Conservation (phyloP, 441 rosid genomes). For the Adansonia rubrostipa region DNA sequence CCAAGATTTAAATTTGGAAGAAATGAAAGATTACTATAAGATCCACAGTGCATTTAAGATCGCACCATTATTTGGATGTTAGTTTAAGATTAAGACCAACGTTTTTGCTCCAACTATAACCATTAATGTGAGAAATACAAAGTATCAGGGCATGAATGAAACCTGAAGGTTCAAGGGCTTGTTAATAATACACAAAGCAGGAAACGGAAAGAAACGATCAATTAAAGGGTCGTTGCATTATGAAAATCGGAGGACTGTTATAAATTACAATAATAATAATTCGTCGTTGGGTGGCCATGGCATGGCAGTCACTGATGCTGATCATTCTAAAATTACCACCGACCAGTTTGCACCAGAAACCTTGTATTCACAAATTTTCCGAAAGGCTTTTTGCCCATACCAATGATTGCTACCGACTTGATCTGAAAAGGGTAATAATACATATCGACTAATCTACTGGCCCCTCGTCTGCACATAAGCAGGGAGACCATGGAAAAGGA, state of each 20-base stretch:
- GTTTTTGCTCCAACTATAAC: background rate
- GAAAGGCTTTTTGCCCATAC: slow-evolving; percentile 54
- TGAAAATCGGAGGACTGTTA: background rate
- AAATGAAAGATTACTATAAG: background rate
- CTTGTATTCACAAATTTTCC: slow-evolving; percentile 63
- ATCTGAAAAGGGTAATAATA: slow-evolving; percentile 49
- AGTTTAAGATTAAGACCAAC: too few species aligned
- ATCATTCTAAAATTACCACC: slow-evolving; percentile 24
- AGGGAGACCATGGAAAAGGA: slow-evolving; percentile 33
- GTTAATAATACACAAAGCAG: background rate
- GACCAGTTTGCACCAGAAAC: slow-evolving; percentile 36
- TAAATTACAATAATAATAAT: background rate
- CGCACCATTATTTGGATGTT: background rate
- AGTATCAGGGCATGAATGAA: background rate
- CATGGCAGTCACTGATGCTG: slow-evolving; percentile 19
- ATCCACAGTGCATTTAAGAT: background rate
- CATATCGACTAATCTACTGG: slow-evolving; percentile 56
- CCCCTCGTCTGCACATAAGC: slow-evolving; percentile 20
- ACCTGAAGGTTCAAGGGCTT: background rate
- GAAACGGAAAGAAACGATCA: background rate
- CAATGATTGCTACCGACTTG: slow-evolving; percentile 53
- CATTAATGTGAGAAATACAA: background rate
- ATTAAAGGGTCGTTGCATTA: slow-evolving; percentile 14
- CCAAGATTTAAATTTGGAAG: background rate
- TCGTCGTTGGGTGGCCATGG: slow-evolving; percentile 1